Conservation (phyloP, 2,329 filamentous ascomycete species). For the Diaporthe australafricana region DNA sequence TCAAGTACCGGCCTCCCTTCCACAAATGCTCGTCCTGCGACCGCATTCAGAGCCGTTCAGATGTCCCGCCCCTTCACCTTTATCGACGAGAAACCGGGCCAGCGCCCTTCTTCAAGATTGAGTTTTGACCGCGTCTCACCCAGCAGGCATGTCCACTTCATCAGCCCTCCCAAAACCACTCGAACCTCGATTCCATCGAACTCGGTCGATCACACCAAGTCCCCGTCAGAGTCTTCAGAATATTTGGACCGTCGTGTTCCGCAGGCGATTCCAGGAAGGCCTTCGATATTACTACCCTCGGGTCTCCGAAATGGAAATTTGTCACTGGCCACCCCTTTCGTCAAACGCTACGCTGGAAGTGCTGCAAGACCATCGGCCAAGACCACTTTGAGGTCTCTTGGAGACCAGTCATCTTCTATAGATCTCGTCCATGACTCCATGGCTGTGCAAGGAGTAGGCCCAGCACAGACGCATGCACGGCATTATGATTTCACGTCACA, state of each 20-base stretch:
- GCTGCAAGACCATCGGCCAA: neutral
- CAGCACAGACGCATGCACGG: neutral
- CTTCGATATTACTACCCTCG: neutral
- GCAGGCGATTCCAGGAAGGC: neutral
- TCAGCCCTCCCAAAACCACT: neutral
- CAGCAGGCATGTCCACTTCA: slow-evolving; percentile 33
- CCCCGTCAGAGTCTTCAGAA: slow-evolving; percentile 46
- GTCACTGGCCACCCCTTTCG: neutral
- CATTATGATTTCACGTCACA: neutral
- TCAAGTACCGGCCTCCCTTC: neutral
- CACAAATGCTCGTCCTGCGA: neutral
- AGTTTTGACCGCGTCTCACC: slow-evolving; percentile 7
- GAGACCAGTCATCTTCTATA: neutral
- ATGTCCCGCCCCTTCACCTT: slow-evolving; percentile 30
- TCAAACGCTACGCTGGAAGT: neutral
- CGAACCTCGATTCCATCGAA: neutral
- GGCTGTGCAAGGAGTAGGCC: neutral
- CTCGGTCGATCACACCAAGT: neutral
- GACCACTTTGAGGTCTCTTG: neutral
- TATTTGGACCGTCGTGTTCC: slow-evolving; percentile 45
- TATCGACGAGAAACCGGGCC: slow-evolving; percentile 35
- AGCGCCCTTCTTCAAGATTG: slow-evolving; percentile 23
- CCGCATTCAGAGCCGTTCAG: slow-evolving; percentile 1
- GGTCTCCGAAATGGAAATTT: neutral
- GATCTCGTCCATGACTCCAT: neutral